These are phyloP conservation scores for Fusarium xylarioides DNA, from an alignment of 2,329 filamentous ascomycete genomes.

Conservation along the genomic window DNA sequence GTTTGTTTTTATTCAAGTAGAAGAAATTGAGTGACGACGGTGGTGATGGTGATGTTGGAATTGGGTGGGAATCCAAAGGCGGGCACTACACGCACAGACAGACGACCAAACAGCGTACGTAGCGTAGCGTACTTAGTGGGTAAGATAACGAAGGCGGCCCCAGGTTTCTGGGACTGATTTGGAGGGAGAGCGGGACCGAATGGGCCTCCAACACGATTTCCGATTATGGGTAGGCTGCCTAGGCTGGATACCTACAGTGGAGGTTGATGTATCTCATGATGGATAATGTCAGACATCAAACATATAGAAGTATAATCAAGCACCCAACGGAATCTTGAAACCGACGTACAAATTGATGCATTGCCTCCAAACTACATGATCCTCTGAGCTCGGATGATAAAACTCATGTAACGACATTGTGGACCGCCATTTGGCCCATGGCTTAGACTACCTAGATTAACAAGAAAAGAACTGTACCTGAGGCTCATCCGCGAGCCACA, in stretches of 20 bases:
- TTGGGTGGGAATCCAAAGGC: constrained; percentile 18
- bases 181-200: constrained; percentile 41
- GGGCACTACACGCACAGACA: neutral
- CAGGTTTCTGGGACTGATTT: neutral
- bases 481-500: constrained; percentile 9
- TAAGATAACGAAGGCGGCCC: constrained; percentile 21
- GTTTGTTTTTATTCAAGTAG: constrained; percentile 4
- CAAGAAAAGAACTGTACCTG: constrained; percentile 2
- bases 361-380: neutral
- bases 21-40: constrained; percentile 18
- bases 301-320: neutral
- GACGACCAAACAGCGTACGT: neutral
- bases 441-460: constrained; percentile 19
- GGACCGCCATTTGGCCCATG: constrained; percentile 26
- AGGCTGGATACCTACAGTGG: constrained; percentile 17
- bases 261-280: neutral
- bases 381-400: neutral
- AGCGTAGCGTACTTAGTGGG: constrained; percentile 3
- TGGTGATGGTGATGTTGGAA: constrained; percentile 14
- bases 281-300: neutral
- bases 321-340: neutral
- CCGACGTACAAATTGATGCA: neutral
- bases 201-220: constrained; percentile 2
- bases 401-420: constrained; percentile 29
- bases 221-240: neutral